A percentile compares a stretch with the other conserved stretches of the same genome.
phyloP scores from a whole-genome alignment of 305 asterid genomes.

The Fraxinus albicans region DNA sequence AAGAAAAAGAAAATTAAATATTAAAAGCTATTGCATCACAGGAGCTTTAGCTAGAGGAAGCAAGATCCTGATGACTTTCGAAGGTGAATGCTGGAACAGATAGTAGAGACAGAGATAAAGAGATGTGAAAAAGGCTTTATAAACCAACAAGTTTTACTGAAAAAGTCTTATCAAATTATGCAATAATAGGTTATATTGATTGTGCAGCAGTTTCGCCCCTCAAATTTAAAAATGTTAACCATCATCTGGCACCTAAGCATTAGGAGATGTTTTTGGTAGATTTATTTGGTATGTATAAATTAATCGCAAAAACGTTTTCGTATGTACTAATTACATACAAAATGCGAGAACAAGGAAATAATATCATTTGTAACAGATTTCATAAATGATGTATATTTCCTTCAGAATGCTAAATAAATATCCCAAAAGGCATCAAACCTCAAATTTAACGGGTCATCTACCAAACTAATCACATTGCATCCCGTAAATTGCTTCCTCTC shows the following conservation, averaged over 20 bases:
- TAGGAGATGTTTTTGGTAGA: neutral
- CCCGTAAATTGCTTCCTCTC: neutral
- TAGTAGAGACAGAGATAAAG: neutral
- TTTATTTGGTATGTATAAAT: neutral
- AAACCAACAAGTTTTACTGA: neutral
- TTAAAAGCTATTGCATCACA: neutral
- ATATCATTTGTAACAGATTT: neutral
- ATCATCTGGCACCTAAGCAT: neutral
- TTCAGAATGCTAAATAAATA: neutral
- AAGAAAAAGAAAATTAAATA: neutral
- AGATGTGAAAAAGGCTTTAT: neutral
- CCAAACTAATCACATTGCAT: neutral
- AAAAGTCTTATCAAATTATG: neutral
- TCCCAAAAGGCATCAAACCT: neutral
- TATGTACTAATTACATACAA: neutral
- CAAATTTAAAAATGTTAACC: neutral
- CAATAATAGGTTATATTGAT: neutral
- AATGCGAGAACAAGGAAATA: neutral
- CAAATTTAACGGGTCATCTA: neutral
- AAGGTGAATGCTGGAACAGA: neutral
- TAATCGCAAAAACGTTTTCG: neutral
- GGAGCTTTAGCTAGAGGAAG: constrained; percentile 8
- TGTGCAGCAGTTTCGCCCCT: neutral
- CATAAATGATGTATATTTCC: neutral
- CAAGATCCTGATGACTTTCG: neutral